phyloP scores from a whole-genome alignment of 75 land plant genomes.

The Pinus tabuliformis region DNA sequence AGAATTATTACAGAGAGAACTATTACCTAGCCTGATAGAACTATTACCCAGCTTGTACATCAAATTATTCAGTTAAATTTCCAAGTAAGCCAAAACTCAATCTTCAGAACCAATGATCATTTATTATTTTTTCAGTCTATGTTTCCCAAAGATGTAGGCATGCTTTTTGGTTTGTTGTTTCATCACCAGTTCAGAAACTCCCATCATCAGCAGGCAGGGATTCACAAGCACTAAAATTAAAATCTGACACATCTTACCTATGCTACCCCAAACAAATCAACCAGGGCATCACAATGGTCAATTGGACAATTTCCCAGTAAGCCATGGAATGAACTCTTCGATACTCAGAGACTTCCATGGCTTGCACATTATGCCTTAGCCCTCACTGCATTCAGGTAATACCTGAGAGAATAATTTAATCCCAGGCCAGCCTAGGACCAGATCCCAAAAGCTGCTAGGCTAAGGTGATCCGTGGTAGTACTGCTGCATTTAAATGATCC shows the following conservation, averaged over 20 bases:
- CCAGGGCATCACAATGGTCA: not conserved
- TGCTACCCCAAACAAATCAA: not conserved
- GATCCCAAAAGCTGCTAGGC: no score
- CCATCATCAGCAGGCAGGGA: not conserved
- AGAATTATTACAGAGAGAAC: not conserved
- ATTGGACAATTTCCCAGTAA: not conserved
- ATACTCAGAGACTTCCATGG: not conserved
- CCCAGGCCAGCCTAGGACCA: no score
- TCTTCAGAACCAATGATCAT: not conserved
- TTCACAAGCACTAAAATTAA: not conserved
- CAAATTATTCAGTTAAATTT: not conserved
- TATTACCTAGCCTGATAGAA: no score
- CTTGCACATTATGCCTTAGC: not conserved
- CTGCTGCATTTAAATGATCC: no score
- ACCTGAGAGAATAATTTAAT: no score
- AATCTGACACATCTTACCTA: not conserved
- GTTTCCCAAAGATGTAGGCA: not conserved
- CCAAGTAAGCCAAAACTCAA: not conserved
- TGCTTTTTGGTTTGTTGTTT: not conserved
- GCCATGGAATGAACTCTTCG: no score
- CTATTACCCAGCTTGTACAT: not conserved
- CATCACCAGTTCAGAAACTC: not conserved
- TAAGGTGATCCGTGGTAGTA: no score
- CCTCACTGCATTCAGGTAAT: not conserved
- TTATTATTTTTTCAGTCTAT: not conserved